A percentile compares a stretch with the other conserved stretches of the same genome.
Conservation (phyloP, 2,329 filamentous ascomycete genomes). For the Sporothrix pallida region DNA sequence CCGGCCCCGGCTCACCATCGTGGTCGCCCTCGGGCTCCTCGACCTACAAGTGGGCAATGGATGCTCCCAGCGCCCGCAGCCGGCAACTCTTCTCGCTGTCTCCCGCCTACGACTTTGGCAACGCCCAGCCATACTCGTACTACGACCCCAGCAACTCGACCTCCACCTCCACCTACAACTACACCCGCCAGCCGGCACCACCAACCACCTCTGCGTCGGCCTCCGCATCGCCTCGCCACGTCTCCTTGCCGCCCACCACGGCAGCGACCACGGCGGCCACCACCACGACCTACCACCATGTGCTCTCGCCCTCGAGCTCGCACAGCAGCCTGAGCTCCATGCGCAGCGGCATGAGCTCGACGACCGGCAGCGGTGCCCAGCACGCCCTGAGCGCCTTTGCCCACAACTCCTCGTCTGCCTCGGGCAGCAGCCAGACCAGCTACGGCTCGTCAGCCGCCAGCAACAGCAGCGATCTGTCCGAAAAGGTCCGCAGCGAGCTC, state of each 20-base stretch:
- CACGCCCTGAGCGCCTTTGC: conserved; percentile 36
- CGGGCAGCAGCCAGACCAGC: conserved; percentile 21
- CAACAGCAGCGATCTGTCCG: conserved; percentile 62
- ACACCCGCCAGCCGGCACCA: conserved; percentile 41
- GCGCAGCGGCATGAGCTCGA: conserved; percentile 54
- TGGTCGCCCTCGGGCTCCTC: conserved; percentile 50
- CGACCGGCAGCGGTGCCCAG: conserved; percentile 30
- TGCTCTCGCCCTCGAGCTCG: conserved; percentile 74
- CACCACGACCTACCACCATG: conserved; percentile 48
- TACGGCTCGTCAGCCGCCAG: conserved; percentile 54
- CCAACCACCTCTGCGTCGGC: neutral
- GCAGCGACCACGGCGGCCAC: conserved; percentile 34
- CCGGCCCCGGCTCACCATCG: conserved; percentile 63
- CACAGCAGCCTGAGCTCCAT: conserved; percentile 84
- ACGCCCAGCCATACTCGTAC: conserved; percentile 66
- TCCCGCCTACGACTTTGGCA: conserved; percentile 76
- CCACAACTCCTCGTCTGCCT: conserved; percentile 20
- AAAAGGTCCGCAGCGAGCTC: conserved; percentile 78
- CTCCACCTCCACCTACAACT: conserved; percentile 47
- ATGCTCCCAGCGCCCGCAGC: conserved; percentile 43
- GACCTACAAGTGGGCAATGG: conserved; percentile 56
- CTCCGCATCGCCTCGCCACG: conserved; percentile 3
- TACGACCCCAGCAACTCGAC: conserved; percentile 42
- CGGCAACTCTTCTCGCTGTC: conserved; percentile 68
- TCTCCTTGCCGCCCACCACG: conserved; percentile 32